These are phyloP conservation scores for Mycena vulgaris DNA, from an alignment of 768 basidiomycete genomes.

Conservation along the genomic window DNA sequence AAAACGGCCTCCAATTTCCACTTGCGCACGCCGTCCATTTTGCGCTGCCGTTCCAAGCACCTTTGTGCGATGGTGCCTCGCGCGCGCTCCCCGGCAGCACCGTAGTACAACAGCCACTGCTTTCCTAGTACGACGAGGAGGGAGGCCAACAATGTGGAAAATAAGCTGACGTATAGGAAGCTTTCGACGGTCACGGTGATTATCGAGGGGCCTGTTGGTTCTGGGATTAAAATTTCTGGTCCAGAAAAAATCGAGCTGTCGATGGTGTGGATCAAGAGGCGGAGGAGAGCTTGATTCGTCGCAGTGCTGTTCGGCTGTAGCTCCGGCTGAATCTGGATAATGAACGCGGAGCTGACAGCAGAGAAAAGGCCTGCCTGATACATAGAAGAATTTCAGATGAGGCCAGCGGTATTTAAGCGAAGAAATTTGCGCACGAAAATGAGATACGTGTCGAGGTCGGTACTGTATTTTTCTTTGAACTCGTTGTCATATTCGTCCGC, in stretches of 20 bases:
- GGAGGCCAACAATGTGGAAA: not conserved
- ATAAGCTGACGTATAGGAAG: not conserved
- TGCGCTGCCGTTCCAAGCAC: not conserved
- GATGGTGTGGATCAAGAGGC: too few relatives aligned
- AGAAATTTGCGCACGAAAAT: constrained; percentile 4
- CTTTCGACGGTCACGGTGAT: not conserved
- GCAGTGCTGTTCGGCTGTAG: too few relatives aligned
- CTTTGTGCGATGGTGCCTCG: not conserved
- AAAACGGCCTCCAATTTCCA: not conserved
- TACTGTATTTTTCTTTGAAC: not conserved
- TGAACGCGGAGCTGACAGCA: too few relatives aligned
- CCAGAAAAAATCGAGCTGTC: too few relatives aligned
- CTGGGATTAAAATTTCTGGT: too few relatives aligned
- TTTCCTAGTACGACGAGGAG: not conserved
- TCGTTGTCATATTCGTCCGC: constrained; percentile 9
- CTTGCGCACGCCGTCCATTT: not conserved
- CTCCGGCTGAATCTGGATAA: too few relatives aligned
- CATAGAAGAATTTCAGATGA: not conserved
- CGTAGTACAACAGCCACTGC: not conserved
- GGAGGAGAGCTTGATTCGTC: too few relatives aligned
- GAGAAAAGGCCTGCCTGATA: too few relatives aligned
- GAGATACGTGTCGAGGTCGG: not conserved
- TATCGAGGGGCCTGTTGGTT: too few relatives aligned
- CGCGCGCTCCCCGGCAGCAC: not conserved
- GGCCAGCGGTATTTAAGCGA: too few relatives aligned